Conservation (phyloP, 148 eudicot genomes). For the Salicornia ramosissima region DNA sequence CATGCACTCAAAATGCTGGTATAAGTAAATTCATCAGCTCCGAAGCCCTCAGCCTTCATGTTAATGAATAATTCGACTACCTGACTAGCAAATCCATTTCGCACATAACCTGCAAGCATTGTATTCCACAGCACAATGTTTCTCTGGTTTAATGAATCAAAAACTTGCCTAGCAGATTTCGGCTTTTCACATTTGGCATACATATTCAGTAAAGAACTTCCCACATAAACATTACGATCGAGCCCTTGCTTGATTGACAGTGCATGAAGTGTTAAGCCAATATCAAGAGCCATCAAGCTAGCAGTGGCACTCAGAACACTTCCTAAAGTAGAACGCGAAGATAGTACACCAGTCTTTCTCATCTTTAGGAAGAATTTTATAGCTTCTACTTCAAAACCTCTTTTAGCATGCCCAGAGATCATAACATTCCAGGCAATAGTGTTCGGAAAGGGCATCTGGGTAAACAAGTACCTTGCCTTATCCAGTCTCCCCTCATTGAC, state of each 20-base stretch:
- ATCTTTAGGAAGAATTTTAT: constrained; percentile 46
- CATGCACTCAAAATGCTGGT: constrained; percentile 91
- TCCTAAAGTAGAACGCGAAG: constrained; percentile 77
- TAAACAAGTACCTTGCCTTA: constrained; percentile 58
- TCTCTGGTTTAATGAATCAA: constrained; percentile 52
- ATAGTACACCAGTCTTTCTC: constrained; percentile 49
- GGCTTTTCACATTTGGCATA: constrained; percentile 71
- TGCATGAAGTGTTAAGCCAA: constrained; percentile 71
- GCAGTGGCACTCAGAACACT: constrained; percentile 87
- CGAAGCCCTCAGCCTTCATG: constrained; percentile 51
- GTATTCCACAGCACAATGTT: constrained; percentile 82
- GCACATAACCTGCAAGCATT: constrained; percentile 82
- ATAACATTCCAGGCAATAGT: constrained; percentile 77
- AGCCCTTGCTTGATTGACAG: constrained; percentile 72
- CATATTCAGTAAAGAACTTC: constrained; percentile 82
- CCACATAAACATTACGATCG: constrained; percentile 74
- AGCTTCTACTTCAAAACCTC: constrained; percentile 54
- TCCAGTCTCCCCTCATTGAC: constrained; percentile 55
- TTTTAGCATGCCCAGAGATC: constrained; percentile 75
- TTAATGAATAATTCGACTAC: constrained; percentile 50
- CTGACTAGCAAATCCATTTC: constrained; percentile 58
- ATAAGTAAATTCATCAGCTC: constrained; percentile 75
- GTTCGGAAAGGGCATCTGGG: constrained; percentile 53
- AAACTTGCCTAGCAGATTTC: constrained; percentile 52
- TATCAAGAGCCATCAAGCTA: constrained; percentile 39